phyloP scores from a whole-genome alignment of 106 monocot genomes.

The Platanthera zijinensis region DNA sequence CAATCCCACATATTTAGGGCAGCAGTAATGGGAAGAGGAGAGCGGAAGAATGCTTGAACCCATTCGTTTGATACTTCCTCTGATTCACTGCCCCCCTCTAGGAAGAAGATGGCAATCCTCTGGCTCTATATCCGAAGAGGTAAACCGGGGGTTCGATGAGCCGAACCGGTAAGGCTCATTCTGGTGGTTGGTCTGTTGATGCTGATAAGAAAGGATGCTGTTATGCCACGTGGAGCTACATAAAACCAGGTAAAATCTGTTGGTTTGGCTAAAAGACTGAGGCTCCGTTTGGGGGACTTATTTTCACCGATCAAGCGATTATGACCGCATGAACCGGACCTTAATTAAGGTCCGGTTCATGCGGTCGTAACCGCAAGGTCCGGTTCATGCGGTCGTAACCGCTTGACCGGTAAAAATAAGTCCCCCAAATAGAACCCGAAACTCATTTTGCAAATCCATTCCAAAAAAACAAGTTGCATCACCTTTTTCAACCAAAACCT shows the following conservation, averaged over 20 bases:
- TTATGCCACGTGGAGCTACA: background rate
- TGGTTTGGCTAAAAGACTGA: background rate
- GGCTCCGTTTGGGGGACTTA: too few species aligned
- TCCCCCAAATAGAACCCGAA: too few species aligned
- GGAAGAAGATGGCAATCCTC: background rate
- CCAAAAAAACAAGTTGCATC: too few species aligned
- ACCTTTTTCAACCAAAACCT: too few species aligned
- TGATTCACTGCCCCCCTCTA: too few species aligned
- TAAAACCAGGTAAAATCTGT: background rate
- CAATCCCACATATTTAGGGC: background rate
- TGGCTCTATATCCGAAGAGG: background rate
- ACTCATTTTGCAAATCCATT: too few species aligned
- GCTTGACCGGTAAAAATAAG: too few species aligned
- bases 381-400: too few species aligned
- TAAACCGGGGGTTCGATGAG: background rate
- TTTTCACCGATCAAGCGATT: too few species aligned
- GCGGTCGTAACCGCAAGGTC: too few species aligned
- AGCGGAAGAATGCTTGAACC: constrained; percentile 45
- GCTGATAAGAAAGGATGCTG: background rate
- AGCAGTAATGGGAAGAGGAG: constrained; percentile 30
- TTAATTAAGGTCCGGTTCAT: too few species aligned
- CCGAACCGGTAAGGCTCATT: background rate
- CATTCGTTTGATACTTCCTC: constrained; percentile 7
- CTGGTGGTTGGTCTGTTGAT: background rate
- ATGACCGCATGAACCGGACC: too few species aligned